phyloP scores from a whole-genome alignment of 805 yeast genomes.

The Metschnikowia corniflorae region DNA sequence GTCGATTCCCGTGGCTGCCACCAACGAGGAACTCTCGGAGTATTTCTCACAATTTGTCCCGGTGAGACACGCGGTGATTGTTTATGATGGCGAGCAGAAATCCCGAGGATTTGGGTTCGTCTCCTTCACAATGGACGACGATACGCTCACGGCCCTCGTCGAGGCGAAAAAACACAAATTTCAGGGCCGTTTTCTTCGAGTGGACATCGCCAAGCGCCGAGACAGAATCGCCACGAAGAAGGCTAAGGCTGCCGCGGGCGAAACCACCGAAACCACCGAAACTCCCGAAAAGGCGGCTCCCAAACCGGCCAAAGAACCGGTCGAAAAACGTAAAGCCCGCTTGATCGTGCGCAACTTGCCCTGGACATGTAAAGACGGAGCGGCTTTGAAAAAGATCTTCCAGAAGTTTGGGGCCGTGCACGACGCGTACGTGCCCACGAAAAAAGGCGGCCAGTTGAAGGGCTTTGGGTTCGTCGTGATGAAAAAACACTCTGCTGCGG shows the following conservation, averaged over 20 bases:
- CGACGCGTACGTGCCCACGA: conserved; percentile 86
- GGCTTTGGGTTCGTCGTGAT: conserved; percentile 95
- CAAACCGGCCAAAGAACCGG: conserved; percentile 25
- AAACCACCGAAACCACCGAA: conserved; percentile 3
- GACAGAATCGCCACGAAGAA: conserved; percentile 50
- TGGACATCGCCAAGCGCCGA: conserved; percentile 91
- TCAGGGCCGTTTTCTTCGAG: conserved; percentile 60
- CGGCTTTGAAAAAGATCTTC: conserved; percentile 65
- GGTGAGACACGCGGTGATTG: conserved; percentile 91
- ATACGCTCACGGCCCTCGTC: conserved; percentile 70
- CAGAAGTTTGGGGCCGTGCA: conserved; percentile 78
- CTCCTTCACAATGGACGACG: conserved; percentile 80
- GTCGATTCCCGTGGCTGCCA: conserved; percentile 74
- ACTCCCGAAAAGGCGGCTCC: conserved; percentile 13
- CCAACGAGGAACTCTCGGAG: conserved; percentile 76
- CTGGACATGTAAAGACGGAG: conserved; percentile 86
- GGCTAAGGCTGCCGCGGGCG: conserved; percentile 3
- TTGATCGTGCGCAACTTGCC: conserved; percentile 90
- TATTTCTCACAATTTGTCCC: conserved; percentile 92
- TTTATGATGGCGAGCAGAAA: conserved; percentile 67
- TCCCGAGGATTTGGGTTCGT: conserved; percentile 97
- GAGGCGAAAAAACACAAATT: conserved; percentile 65
- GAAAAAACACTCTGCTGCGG: conserved; percentile 76
- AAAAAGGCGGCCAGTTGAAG: conserved; percentile 80
- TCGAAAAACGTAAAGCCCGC: conserved; percentile 81